Evolutionary conservation across 164 flowering plant species (phyloP), one percentile per base, ranked within the genome.

Genomic region (Magnolia kwangsiensis): DNA sequence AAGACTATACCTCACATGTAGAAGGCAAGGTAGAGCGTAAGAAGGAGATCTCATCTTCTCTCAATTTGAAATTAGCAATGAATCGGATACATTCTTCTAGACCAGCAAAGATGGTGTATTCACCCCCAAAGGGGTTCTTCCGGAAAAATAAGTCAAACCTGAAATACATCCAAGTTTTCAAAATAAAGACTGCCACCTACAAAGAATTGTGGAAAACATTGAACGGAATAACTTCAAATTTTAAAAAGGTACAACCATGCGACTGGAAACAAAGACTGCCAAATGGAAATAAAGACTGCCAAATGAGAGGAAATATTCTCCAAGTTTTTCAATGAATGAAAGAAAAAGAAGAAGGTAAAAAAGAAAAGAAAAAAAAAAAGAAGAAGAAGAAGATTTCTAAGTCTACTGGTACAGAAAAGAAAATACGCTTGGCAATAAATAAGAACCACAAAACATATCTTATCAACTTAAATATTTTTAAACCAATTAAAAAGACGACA

Each of bases 81-180:
- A 92, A 84, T 66, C 86, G 87, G 63, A 96, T 91, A 85, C 98
- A 96, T 80, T 96, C 98, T 78, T 93, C 98, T 66, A 94, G 80
- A 72, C 99, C 99, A 81, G 93, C 97, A 88, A 96, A 94, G 23
- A 96, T 74, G 24, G 98, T 96, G 74, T 88, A 96, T 86, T 96
- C 99, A 55, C 99, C 98, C 73, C 98, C 98, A 85, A 96, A 96
- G 1, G 99, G 99, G 75, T 93, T 96, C 89, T 78, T 94, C 77
- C 99, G 91, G 72, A 91, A 94, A 83, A 85, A 96, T 63, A 96
- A 87, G 85, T 96, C 99, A 81, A 94, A 96, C 91, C 99, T 96
- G 90, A 64, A 86, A 79, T 51, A 80, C 51, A 75, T 18, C 69
- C 73, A 71, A 66, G 50, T 31, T 14, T 27, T 24, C 45, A 24